Conservation (phyloP, 495 filamentous ascomycete species). For the Aspergillus sclerotiicarbonarius region DNA sequence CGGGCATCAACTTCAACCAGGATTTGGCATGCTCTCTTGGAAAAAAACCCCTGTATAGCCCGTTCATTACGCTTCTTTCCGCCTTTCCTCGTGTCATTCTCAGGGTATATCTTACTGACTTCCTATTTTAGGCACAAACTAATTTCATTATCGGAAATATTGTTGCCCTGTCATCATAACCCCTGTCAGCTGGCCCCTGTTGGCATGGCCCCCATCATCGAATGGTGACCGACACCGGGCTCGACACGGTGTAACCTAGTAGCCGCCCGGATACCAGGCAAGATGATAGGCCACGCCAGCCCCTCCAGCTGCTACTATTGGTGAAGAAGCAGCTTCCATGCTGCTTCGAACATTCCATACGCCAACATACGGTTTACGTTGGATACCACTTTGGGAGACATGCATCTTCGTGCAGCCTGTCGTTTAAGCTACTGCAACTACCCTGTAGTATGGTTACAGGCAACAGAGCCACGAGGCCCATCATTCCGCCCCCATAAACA, state of each 20-base stretch:
- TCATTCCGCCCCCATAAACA: slow-evolving; percentile 6
- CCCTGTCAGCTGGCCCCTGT: background rate
- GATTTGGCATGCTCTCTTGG: background rate
- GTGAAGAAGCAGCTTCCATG: background rate
- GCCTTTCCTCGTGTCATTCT: too few relatives aligned
- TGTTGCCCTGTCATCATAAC: background rate
- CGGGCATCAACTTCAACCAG: background rate
- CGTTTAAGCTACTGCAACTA: slow-evolving; percentile 3
- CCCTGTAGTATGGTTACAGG: background rate
- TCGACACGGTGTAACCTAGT: background rate
- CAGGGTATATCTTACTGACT: too few relatives aligned
- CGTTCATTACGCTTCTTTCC: background rate
- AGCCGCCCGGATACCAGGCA: background rate
- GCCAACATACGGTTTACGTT: background rate
- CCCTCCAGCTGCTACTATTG: background rate
- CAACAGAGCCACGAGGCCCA: slow-evolving; percentile 1
- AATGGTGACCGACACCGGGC: background rate
- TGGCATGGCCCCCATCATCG: background rate
- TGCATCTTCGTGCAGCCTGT: background rate
- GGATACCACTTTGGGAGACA: slow-evolving; percentile 8
- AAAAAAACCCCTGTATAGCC: background rate
- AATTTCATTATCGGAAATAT: background rate
- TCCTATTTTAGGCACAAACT: background rate
- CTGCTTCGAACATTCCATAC: slow-evolving; percentile 5
- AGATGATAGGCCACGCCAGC: background rate